Evolutionary conservation across 169 alveolate genomes (phyloP), one percentile per base, ranked within the genome.

Genomic region (Plasmodium sp.): DNA sequence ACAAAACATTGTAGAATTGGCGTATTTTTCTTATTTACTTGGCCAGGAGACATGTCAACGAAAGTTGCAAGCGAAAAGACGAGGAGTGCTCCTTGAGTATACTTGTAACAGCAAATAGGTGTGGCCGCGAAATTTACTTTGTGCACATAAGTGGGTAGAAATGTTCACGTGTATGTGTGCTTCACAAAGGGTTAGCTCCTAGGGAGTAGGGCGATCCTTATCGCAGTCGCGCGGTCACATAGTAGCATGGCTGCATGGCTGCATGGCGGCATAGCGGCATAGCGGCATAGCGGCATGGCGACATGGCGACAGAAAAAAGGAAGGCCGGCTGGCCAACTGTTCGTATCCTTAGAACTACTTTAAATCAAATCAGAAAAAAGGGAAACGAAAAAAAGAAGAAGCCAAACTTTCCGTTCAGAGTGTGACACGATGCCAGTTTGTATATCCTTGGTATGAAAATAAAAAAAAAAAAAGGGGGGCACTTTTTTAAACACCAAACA

Each of bases 41-140:
- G 94, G 83, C 83, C 90, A 58, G 94, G 91, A 79, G 94, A 90
- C 94, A 90, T 90, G 74, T 90, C 90, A 90, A 90, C 3, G 94
- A 71, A 81, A 31, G 48, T 80, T 79, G 45, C 73, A 43, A 18
- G 73, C 34, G 71, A 62, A 81, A 80, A 58, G 72, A 80, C 79
- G 85, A 41, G 7, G 41, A 14, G 45, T 43, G 16, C 71, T 86
- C 2, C 67, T 81, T 81, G 39, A n/a, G 6, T 22, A 81, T 81
- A 41, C 14, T 6, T 48, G 18, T 51, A 45, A 48, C 51, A 84
- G 10, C 54, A 18, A 45, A 45, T 43, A n/a, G 27, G 72, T 10
- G 67, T 22, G 4, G 33, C 39, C 12, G 18, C 31, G 31, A 45
- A 36, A 31, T 12, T 33, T 84, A 33, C 77, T 67, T 84, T 22